Conservation (phyloP, 169 alveolate genomes). For the Cryptosporidium parvum region DNA sequence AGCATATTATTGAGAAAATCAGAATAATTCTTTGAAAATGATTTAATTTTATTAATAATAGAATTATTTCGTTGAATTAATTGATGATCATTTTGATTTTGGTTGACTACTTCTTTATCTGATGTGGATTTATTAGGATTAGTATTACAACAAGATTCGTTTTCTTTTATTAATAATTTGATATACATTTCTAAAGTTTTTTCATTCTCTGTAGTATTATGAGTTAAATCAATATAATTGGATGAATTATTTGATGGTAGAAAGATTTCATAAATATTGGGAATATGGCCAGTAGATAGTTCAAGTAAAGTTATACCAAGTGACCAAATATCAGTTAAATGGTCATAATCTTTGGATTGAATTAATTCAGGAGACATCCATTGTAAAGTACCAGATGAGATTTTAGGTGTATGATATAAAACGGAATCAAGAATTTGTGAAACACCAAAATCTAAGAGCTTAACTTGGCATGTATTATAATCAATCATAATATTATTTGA, state of each 20-base stretch:
- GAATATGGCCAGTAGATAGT: constrained; percentile 48
- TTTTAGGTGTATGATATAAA: constrained; percentile 42
- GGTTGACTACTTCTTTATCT: not conserved
- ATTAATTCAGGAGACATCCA: constrained; percentile 74
- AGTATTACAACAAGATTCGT: not conserved
- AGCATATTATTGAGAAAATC: constrained; percentile 53
- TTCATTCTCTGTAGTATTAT: not conserved
- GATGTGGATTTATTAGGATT: not conserved
- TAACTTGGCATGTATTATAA: constrained; percentile 36
- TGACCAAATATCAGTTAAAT: constrained; percentile 64
- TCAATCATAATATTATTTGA: constrained; percentile 68
- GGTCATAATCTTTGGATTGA: constrained; percentile 24
- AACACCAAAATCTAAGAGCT: constrained; percentile 70
- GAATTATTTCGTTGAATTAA: constrained; percentile 1
- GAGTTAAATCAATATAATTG: not conserved
- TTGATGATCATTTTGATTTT: not conserved
- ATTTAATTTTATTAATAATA: constrained; percentile 21
- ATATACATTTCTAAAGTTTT: constrained; percentile 17
- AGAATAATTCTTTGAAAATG: constrained; percentile 24
- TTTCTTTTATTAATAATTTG: not conserved
- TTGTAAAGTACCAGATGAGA: constrained; percentile 62
- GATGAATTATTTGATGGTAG: not conserved
- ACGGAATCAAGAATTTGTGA: constrained; percentile 59
- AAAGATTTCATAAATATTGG: constrained; percentile 33
- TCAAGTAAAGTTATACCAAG: constrained; percentile 59